These are phyloP conservation scores for Tricholoma saponaceum DNA, from an alignment of 768 basidiomycete genomes.

Conservation along the genomic window DNA sequence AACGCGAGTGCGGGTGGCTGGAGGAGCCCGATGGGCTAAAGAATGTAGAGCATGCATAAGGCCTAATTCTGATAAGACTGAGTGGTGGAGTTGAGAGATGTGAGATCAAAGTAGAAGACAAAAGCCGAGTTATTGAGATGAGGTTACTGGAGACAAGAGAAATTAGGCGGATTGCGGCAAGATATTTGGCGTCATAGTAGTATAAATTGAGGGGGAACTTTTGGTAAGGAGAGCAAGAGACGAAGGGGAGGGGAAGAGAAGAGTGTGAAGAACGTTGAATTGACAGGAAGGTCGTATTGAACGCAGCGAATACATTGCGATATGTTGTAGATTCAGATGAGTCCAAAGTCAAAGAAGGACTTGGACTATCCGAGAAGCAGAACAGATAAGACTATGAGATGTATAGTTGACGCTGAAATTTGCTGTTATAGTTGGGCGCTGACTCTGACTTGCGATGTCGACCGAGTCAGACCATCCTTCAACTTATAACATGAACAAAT, in stretches of 20 bases:
- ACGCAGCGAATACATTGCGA: conserved; percentile 36
- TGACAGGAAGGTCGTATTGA: conserved; percentile 15
- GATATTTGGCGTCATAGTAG: conserved; percentile 26
- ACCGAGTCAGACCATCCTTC: too few relatives aligned
- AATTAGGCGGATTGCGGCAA: conserved; percentile 33
- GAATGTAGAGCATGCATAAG: conserved; percentile 43
- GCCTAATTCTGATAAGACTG: conserved; percentile 16
- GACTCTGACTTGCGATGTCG: too few relatives aligned
- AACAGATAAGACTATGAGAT: neutral
- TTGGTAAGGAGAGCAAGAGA: conserved; percentile 10
- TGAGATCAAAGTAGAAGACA: conserved; percentile 21
- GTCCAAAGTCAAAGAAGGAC: too few relatives aligned
- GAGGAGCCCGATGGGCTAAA: conserved; percentile 68
- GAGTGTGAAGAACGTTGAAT: conserved; percentile 14
- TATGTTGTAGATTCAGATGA: conserved; percentile 21
- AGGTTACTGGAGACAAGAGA: conserved; percentile 20
- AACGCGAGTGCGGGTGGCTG: conserved; percentile 60
- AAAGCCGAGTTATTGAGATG: conserved; percentile 18
- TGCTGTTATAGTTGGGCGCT: too few relatives aligned
- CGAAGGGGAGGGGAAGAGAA: conserved; percentile 12
- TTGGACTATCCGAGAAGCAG: conserved; percentile 34
- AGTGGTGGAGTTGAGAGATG: conserved; percentile 19
- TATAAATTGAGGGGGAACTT: conserved; percentile 11
- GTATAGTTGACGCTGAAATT: too few relatives aligned
- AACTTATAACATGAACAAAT: too few relatives aligned